These are phyloP conservation scores for Alternaria ventricosa DNA, from an alignment of 2,329 filamentous ascomycete genomes.

Conservation along the genomic window DNA sequence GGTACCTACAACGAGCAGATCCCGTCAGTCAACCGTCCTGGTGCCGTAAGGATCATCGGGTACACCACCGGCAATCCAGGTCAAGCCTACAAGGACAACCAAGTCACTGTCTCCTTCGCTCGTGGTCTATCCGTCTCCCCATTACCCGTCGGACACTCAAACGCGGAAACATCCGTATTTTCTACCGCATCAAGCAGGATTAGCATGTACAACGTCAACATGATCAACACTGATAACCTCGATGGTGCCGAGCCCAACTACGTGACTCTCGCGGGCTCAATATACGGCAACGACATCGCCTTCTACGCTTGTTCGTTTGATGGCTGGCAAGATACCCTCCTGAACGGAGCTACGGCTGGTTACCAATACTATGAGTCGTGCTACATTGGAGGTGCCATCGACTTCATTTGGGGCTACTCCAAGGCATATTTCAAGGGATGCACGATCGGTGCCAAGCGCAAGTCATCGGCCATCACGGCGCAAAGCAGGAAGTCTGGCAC, in stretches of 20 bases:
- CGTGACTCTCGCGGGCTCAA: conserved; percentile 60
- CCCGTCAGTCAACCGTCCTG: conserved; percentile 55
- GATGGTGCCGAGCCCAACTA: conserved; percentile 50
- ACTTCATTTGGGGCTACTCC: conserved; percentile 64
- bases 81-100: conserved; percentile 59
- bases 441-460: conserved; percentile 53
- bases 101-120: conserved; percentile 58
- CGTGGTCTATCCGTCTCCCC: conserved; percentile 52
- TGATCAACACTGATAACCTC: conserved; percentile 43
- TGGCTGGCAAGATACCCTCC: conserved; percentile 62
- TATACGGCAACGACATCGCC: conserved; percentile 58
- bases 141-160: conserved; percentile 37
- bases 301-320: conserved; percentile 63
- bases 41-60: conserved; percentile 63
- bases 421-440: conserved; percentile 59
- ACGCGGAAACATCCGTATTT: conserved; percentile 60
- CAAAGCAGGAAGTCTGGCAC: conserved; percentile 26
- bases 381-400: conserved; percentile 63
- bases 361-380: conserved; percentile 62
- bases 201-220: conserved; percentile 67
- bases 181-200: conserved; percentile 56
- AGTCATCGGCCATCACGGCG: conserved; percentile 41
- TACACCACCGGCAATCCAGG: conserved; percentile 57
- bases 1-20: conserved; percentile 67
- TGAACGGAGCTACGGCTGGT: conserved; percentile 49